These are phyloP conservation scores for Primulina eburnea DNA, from an alignment of 257 asterid species.

Conservation along the genomic window DNA sequence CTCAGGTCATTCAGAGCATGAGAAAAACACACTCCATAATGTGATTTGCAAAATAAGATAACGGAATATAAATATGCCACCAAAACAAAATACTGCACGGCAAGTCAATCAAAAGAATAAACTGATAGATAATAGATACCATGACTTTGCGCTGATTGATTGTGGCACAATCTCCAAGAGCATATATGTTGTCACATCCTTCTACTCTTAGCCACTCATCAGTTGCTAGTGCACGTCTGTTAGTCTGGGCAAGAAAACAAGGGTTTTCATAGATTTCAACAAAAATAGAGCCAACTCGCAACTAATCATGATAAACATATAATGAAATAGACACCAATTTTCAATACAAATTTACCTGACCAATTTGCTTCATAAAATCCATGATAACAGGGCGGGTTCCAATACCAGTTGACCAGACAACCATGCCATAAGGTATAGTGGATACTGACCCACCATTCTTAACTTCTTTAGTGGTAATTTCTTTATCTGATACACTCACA, in stretches of 20 bases:
- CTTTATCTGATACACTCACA: conserved; percentile 76
- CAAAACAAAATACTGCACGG: background rate
- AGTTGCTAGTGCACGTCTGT: conserved; percentile 81
- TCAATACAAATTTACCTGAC: conserved; percentile 58
- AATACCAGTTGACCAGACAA: conserved; percentile 98
- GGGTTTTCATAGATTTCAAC: conserved; percentile 14
- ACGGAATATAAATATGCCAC: conserved; percentile 2
- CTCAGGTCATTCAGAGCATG: background rate
- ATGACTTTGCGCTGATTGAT: conserved; percentile 87
- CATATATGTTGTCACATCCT: conserved; percentile 66
- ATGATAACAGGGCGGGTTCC: conserved; percentile 89
- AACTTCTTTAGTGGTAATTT: conserved; percentile 67
- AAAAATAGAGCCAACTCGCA: conserved; percentile 12
- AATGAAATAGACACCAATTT: background rate
- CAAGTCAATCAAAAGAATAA: background rate
- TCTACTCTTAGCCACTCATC: conserved; percentile 96
- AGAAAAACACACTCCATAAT: background rate
- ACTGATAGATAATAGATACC: conserved; percentile 41
- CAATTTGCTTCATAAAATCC: conserved; percentile 89
- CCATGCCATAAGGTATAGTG: conserved; percentile 90
- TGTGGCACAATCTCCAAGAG: conserved; percentile 92
- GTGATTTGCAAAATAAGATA: background rate
- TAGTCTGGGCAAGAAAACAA: conserved; percentile 41
- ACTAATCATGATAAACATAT: conserved; percentile 12
- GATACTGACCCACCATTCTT: conserved; percentile 68